These are phyloP conservation scores for Phaseolus coccineus DNA, from an alignment of 331 rosid species.

Conservation along the genomic window DNA sequence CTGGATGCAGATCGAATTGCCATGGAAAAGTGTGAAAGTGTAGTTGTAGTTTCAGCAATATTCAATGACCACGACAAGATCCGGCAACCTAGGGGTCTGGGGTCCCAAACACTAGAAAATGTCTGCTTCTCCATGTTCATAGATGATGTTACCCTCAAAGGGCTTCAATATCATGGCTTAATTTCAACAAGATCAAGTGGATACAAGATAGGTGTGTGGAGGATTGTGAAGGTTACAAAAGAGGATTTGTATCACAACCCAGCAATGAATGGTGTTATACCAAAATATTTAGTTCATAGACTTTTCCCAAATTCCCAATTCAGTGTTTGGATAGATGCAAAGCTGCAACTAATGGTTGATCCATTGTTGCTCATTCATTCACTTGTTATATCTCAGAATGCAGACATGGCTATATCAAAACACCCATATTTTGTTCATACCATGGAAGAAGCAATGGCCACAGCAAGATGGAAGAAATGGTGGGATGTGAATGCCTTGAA, in stretches of 20 bases:
- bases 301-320: constrained; percentile 74
- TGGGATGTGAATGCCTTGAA: constrained; percentile 74
- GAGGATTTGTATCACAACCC: constrained; percentile 65
- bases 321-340: constrained; percentile 90
- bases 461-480: constrained; percentile 91
- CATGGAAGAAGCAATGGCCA: constrained; percentile 89
- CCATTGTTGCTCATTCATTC: constrained; percentile 80
- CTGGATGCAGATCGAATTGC: constrained; percentile 60
- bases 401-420: constrained; percentile 79
- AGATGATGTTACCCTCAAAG: constrained; percentile 65
- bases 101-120: constrained; percentile 60
- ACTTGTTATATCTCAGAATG: constrained; percentile 62
- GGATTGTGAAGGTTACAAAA: constrained; percentile 60
- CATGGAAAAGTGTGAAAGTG: constrained; percentile 70
- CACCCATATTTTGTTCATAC: constrained; percentile 74
- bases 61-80: constrained; percentile 88
- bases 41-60: constrained; percentile 84
- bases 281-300: constrained; percentile 81
- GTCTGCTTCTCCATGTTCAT: constrained; percentile 77
- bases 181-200: constrained; percentile 46
- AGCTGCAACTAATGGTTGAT: constrained; percentile 77
- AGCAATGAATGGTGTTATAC: constrained; percentile 83
- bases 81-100: constrained; percentile 78
- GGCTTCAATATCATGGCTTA: constrained; percentile 57
- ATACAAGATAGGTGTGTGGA: constrained; percentile 70